Percentiles rank a stretch among this genome's conserved stretches.
These are phyloP conservation scores for Elsinoe batatas DNA, from an alignment of 2,329 filamentous ascomycete species.

Conservation along the genomic window DNA sequence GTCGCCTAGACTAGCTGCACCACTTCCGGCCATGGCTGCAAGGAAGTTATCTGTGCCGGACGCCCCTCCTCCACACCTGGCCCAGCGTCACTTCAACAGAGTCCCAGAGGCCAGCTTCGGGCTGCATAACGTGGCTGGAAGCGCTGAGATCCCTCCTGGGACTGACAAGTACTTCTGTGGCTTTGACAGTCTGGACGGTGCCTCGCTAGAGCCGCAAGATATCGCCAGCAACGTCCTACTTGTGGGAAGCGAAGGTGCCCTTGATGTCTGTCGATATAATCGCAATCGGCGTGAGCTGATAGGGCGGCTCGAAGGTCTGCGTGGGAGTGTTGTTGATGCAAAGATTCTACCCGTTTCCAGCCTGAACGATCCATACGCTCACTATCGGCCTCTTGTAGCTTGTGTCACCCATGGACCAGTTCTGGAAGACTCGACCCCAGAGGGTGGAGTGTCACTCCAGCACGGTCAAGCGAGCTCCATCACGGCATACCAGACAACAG, in stretches of 20 bases:
- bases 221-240: constrained; percentile 52
- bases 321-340: constrained; percentile 69
- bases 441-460: constrained; percentile 17
- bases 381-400: constrained; percentile 63
- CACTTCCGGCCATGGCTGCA: background rate
- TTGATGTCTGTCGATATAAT: constrained; percentile 66
- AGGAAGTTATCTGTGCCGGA: constrained; percentile 17
- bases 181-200: constrained; percentile 58
- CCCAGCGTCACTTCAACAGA: constrained; percentile 27
- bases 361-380: constrained; percentile 41
- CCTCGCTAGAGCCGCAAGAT: constrained; percentile 38
- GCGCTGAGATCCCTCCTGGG: constrained; percentile 17
- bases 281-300: constrained; percentile 62
- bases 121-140: constrained; percentile 26
- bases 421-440: constrained; percentile 35
- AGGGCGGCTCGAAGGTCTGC: constrained; percentile 63
- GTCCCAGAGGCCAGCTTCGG: constrained; percentile 23
- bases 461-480: constrained; percentile 24
- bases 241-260: constrained; percentile 67
- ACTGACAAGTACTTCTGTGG: constrained; percentile 64
- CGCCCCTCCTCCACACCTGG: constrained; percentile 27
- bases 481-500: constrained; percentile 70
- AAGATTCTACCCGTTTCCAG: constrained; percentile 68
- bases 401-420: constrained; percentile 72
- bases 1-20: constrained; percentile 1